Evolutionary conservation across 2,329 filamentous ascomycete genomes (phyloP), one percentile per base, ranked within the genome.

Genomic region (Grosmannia clavigera): DNA sequence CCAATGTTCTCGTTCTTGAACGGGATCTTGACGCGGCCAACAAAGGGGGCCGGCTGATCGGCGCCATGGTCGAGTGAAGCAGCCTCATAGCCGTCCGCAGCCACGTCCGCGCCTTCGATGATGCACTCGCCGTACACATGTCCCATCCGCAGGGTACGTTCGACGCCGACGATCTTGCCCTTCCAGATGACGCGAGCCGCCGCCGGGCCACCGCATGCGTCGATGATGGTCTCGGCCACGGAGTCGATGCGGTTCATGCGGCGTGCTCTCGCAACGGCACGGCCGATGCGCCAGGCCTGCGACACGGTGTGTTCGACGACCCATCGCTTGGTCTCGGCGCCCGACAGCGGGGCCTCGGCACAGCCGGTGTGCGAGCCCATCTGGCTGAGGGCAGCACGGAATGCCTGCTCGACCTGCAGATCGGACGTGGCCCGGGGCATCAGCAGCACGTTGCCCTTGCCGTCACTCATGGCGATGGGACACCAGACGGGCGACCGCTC

Each of bases 1-100:
- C 80, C 80, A 53, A 88, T 85, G 66, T 88, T 88, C 67, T 89
- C 85, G 69, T 88, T 88, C 72, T 87, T 87, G 74, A 88, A 88
- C 0, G 85, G 84, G 56, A 88, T 84, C 67, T 81, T 84, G 67
- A 87, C 71, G 35, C 70, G 64, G 0, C 82, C 82, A 52, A 67
- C 61, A 68, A 78, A 72, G 38, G 62, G 60, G 2, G 31, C 64
- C 19, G 3, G 40, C 2, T 12, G 57, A 48, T 55, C 60, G 43
- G 14, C 58, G 10, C 51, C 57, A 14, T 40, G n/a, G 14, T n/a
- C 46, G 33, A 31, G 31, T 31, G 7, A 31, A 31, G 31, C 22
- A 22, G 22, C 22, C 29, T 7, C 7, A 7, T 4, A 4, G 33
- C 33, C 9, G 33, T 35, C 33, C 33, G 9, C 6, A 11, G 19